These are phyloP conservation scores for Beauveria bassiana DNA, from an alignment of 2,329 filamentous ascomycete species.

Conservation along the genomic window DNA sequence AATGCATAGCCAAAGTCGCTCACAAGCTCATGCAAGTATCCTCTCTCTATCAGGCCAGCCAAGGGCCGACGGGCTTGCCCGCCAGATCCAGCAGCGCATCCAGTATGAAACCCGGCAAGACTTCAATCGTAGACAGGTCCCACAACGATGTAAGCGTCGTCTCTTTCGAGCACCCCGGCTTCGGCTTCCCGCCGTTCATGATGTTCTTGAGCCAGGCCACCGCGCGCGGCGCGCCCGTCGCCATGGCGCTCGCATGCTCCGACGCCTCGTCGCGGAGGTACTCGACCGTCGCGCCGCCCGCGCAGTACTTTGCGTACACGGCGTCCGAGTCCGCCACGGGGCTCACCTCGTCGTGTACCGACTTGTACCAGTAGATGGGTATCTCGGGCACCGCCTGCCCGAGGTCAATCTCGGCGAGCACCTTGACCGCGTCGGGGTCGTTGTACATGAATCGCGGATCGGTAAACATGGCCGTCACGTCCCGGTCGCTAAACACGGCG, in stretches of 20 bases:
- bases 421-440: slow-evolving; percentile 18
- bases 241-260: slow-evolving; percentile 23
- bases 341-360: slow-evolving; percentile 37
- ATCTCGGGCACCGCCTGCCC: slow-evolving; percentile 29
- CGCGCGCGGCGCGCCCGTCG: slow-evolving; percentile 13
- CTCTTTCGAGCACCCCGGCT: not conserved
- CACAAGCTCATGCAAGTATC: not conserved
- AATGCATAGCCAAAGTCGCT: not conserved
- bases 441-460: slow-evolving; percentile 23
- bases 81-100: slow-evolving; percentile 5
- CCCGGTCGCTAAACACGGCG: slow-evolving; percentile 22
- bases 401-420: slow-evolving; percentile 22
- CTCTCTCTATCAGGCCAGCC: not conserved
- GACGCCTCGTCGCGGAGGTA: slow-evolving; percentile 36
- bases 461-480: slow-evolving; percentile 35
- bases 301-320: slow-evolving; percentile 34
- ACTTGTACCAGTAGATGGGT: slow-evolving; percentile 42
- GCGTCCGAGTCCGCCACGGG: slow-evolving; percentile 34
- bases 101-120: not conserved
- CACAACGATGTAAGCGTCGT: not conserved
- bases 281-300: slow-evolving; percentile 29
- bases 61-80: not conserved
- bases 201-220: slow-evolving; percentile 14
- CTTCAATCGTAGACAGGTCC: not conserved
- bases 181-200: slow-evolving; percentile 8